Evolutionary conservation across 225 moss, liverwort and hornwort genomes (phyloP).

Genomic region (Marchantia polymorpha): DNA sequence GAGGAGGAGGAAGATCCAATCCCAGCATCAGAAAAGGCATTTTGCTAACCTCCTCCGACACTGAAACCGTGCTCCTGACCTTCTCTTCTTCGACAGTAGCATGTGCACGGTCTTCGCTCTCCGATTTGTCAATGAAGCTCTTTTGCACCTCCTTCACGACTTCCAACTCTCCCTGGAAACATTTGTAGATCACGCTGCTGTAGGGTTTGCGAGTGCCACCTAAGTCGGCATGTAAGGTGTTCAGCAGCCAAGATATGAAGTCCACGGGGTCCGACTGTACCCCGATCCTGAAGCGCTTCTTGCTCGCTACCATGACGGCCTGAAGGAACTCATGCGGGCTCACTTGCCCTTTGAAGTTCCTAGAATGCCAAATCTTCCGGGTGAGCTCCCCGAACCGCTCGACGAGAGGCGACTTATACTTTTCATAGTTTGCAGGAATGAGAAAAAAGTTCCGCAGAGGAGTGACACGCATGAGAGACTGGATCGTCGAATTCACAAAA

Average conservation of each 20-base stretch:
- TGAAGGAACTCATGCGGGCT: constrained; percentile 97
- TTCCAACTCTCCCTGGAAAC: constrained; percentile 90
- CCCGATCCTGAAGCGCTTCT: constrained; percentile 72
- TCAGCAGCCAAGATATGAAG: constrained; percentile 80
- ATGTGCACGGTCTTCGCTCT: constrained; percentile 31
- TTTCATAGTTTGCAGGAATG: constrained; percentile 79
- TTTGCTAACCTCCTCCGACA: constrained; percentile 63
- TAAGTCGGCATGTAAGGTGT: constrained; percentile 85
- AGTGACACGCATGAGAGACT: constrained; percentile 93
- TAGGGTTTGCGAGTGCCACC: constrained; percentile 80
- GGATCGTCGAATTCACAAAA: constrained; percentile 92
- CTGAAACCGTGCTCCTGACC: constrained; percentile 36
- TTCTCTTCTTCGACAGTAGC: constrained; percentile 32
- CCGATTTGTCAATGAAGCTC: constrained; percentile 41
- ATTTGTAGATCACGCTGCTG: constrained; percentile 92
- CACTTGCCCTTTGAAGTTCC: constrained; percentile 96
- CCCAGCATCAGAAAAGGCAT: constrained; percentile 98
- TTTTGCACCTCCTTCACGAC: constrained; percentile 83
- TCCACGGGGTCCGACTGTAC: constrained; percentile 80
- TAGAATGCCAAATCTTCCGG: constrained; percentile 90
- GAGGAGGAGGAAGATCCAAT: constrained; percentile 93
- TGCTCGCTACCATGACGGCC: constrained; percentile 82
- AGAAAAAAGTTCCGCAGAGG: constrained; percentile 91
- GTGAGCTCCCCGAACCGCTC: constrained; percentile 96
- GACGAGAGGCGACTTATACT: constrained; percentile 79